phyloP scores from a whole-genome alignment of 202 grass and related monocot genomes.

The Dendrocalamus latiflorus region DNA sequence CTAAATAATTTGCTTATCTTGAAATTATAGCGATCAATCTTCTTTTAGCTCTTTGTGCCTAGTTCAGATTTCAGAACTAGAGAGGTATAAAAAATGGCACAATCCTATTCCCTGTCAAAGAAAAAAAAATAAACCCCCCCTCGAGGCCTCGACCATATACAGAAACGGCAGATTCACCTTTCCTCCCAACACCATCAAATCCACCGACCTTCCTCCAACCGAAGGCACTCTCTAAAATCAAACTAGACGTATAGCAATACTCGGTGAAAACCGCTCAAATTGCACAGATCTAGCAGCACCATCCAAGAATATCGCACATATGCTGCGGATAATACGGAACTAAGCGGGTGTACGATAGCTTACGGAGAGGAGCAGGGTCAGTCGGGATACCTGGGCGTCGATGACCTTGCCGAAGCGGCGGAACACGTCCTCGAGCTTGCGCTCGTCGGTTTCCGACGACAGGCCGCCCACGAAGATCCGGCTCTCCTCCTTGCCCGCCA shows the following conservation, averaged over 20 bases:
- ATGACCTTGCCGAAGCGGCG: constrained; percentile 71
- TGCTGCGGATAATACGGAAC: neutral
- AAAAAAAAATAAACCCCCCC: neutral
- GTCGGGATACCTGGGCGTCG: constrained; percentile 49
- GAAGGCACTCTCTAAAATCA: neutral
- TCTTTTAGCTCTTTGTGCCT: neutral
- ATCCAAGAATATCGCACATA: neutral
- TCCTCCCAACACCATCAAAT: neutral
- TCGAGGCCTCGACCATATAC: neutral
- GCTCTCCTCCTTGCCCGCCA: constrained; percentile 60
- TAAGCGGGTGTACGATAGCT: neutral
- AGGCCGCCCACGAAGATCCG: constrained; percentile 87
- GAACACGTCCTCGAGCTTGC: constrained; percentile 59
- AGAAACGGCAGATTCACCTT: constrained; percentile 2
- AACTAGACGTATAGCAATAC: neutral
- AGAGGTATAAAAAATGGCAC: neutral
- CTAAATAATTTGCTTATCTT: neutral
- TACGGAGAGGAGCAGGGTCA: neutral
- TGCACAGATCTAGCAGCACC: constrained; percentile 26
- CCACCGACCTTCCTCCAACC: neutral
- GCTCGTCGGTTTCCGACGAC: constrained; percentile 52
- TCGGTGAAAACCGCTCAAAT: neutral
- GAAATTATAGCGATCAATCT: neutral
- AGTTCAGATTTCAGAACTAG: neutral
- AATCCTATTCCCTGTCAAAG: neutral